Evolutionary conservation across 2,329 filamentous ascomycete genomes (phyloP), one percentile per base, ranked within the genome.

Genomic region (Alternaria rosae): DNA sequence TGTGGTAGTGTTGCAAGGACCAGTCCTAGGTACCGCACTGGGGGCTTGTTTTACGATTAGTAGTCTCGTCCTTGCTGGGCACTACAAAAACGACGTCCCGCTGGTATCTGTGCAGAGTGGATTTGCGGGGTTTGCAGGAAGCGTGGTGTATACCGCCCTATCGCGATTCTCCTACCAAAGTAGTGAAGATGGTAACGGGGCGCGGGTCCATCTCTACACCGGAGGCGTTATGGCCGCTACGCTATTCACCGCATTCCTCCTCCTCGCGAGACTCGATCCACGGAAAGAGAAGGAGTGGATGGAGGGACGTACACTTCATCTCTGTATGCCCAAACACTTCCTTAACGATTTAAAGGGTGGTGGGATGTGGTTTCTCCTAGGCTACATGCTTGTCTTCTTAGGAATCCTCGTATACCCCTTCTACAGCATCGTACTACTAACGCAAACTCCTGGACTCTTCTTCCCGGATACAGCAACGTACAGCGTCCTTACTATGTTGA

Each of bases 61-160:
- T 5, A 66, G 59, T 9, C 48, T 69, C 1, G 61, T 61, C 5
- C 62, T 75, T 2, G 67, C 67, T 1, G 59, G 57, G 3, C 74
- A 76, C 41, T 76, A 72, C 50, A 61, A 54, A 21, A 59, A 67
- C 35, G 60, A 75, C 12, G 25, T 73, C 4, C 74, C 78, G 1
- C 66, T 80, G 4, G 78, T 78, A 41, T 79, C 76, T 4, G 71
- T 77, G 35, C 76, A 78, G 10, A 73, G 77, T 1, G 65, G 63
- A 0, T 69, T 52, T 7, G 59, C 61, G 3, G 71, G 61, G 0
- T 64, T 71, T n/a, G 11, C 60, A 3, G 74, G 72, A 3, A 65
- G 64, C 0, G 11, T 64, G 1, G 47, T 70, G 0, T 70, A 75
- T 32, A 70, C 68, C 0, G 4, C 26, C 1, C 8, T 70, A 1